Evolutionary conservation across 352 stramenopile species (phyloP).

Genomic region (Phytophthora fragariaefolia): DNA sequence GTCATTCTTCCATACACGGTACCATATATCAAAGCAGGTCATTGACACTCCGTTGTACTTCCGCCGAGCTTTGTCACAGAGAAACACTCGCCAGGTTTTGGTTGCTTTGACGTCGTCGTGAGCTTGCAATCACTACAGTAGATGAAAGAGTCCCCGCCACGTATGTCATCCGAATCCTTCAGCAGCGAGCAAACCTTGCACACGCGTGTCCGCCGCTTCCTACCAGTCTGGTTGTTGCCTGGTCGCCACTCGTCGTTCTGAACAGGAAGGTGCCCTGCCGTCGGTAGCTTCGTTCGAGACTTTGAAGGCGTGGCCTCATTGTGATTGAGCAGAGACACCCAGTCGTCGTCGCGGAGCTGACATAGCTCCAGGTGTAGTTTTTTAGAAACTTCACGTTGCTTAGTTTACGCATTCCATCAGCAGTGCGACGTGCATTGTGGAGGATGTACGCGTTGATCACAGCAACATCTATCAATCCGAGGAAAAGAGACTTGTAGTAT

Average conservation of each 20-base stretch:
- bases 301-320: conserved; percentile 8
- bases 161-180: neutral
- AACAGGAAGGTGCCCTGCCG: neutral
- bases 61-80: conserved; percentile 18
- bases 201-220: conserved; percentile 2
- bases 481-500: conserved; percentile 20
- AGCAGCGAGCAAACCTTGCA: conserved; percentile 25
- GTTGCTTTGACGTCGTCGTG: conserved; percentile 1
- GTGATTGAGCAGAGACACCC: neutral
- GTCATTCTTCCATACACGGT: conserved; percentile 9
- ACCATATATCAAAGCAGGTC: conserved; percentile 23
- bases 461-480: conserved; percentile 15
- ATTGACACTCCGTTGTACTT: conserved; percentile 15
- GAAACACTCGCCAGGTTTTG: conserved; percentile 7
- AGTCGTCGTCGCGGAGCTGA: conserved; percentile 12
- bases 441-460: conserved; percentile 21
- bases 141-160: neutral
- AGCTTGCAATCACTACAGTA: conserved; percentile 21
- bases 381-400: neutral
- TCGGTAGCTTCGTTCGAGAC: neutral
- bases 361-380: neutral
- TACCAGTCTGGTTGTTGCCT: conserved; percentile 4
- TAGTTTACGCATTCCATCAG: neutral
- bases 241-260: conserved; percentile 15
- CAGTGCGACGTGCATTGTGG: conserved; percentile 3